Conservation (phyloP, 805 yeast genomes). For the Tetrapisispora iriomotensis region DNA sequence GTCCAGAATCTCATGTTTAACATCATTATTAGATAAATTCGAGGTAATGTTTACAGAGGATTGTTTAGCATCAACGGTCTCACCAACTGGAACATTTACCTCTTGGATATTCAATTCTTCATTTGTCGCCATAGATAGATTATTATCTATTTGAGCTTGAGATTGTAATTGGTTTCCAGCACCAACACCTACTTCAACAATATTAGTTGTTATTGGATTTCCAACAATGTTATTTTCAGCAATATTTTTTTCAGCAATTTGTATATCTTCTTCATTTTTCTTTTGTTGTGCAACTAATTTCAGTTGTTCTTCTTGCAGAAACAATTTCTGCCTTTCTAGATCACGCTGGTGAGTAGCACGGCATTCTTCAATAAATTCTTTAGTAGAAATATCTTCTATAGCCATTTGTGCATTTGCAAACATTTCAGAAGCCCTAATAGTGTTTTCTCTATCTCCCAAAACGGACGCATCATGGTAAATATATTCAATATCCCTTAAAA, state of each 20-base stretch:
- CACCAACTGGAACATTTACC: background rate
- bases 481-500: conserved; percentile 72
- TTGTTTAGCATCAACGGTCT: background rate
- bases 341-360: conserved; percentile 63
- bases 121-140: background rate
- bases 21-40: too few relatives aligned
- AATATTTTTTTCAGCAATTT: background rate
- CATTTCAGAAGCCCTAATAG: conserved; percentile 83
- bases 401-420: conserved; percentile 93
- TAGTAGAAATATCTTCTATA: conserved; percentile 73
- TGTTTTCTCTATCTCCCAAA: conserved; percentile 73
- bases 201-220: conserved; percentile 4
- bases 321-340: conserved; percentile 37
- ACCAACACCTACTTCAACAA: conserved; percentile 12
- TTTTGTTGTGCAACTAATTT: conserved; percentile 3
- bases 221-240: background rate
- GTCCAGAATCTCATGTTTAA: too few relatives aligned
- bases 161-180: conserved; percentile 23
- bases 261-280: conserved; percentile 1
- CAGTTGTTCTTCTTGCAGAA: conserved; percentile 30
- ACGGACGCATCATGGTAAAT: conserved; percentile 70
- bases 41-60: background rate
- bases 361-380: conserved; percentile 69
- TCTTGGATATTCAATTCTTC: background rate
- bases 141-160: conserved; percentile 5